These are phyloP conservation scores for Boletellus deceptivus DNA, from an alignment of 1,284 basidiomycete genomes.

Conservation along the genomic window DNA sequence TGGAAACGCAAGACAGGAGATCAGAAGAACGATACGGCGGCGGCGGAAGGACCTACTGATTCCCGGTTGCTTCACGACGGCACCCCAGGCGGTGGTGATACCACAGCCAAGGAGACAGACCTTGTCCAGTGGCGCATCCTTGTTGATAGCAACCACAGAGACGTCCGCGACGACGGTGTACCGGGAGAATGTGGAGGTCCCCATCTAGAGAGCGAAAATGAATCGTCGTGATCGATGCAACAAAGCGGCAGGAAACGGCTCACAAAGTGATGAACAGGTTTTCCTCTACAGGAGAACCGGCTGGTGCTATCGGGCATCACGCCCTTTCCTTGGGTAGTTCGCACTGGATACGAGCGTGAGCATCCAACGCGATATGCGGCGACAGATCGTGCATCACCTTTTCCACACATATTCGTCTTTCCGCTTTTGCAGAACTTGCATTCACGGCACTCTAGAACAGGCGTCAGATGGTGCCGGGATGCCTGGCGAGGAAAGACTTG, in stretches of 20 bases:
- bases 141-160: slow-evolving; percentile 90
- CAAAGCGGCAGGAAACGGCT: slow-evolving; percentile 30
- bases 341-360: slow-evolving; percentile 49
- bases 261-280: slow-evolving; percentile 90
- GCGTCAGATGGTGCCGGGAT: slow-evolving; percentile 1
- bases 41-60: slow-evolving; percentile 52
- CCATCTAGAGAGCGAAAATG: slow-evolving; percentile 69
- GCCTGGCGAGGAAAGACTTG: slow-evolving; percentile 29
- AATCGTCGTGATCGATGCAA: background rate
- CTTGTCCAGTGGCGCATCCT: slow-evolving; percentile 87
- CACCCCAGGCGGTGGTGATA: slow-evolving; percentile 96
- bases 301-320: slow-evolving; percentile 93
- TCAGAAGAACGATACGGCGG: background rate
- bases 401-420: slow-evolving; percentile 95
- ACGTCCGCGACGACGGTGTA: slow-evolving; percentile 99
- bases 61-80: slow-evolving; percentile 78
- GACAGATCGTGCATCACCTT: slow-evolving; percentile 47
- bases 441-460: slow-evolving; percentile 76
- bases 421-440: slow-evolving; percentile 99
- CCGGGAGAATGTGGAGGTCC: slow-evolving; percentile 96
- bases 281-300: slow-evolving; percentile 89
- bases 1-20: slow-evolving; percentile 30
- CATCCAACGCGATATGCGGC: slow-evolving; percentile 3
- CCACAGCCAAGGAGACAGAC: slow-evolving; percentile 95
- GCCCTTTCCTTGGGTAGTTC: slow-evolving; percentile 93